phyloP scores from a whole-genome alignment of 805 yeast genomes.

The Saturnispora silvae region DNA sequence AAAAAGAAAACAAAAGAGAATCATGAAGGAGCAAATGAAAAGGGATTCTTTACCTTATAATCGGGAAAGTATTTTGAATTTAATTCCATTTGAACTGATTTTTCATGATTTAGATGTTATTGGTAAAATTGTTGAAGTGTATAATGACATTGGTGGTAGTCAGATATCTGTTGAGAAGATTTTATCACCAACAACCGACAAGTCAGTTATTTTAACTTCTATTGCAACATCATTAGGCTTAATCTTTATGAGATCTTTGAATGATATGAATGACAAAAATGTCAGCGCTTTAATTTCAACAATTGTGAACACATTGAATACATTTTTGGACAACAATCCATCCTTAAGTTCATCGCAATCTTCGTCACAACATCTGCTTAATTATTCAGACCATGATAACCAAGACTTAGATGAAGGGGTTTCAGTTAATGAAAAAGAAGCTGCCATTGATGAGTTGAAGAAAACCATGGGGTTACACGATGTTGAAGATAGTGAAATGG shows the following conservation, averaged over 20 bases:
- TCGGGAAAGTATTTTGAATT: conserved; percentile 8
- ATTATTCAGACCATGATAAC: neutral
- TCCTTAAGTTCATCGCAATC: neutral
- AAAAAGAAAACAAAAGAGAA: conserved; percentile 50
- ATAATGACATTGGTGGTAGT: conserved; percentile 30
- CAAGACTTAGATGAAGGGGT: conserved; percentile 2
- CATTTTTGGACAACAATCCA: conserved; percentile 8
- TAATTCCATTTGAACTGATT: conserved; percentile 5
- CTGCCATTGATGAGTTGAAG: conserved; percentile 6
- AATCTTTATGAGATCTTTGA: conserved; percentile 14
- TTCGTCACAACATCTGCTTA: neutral
- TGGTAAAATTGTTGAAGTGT: conserved; percentile 11
- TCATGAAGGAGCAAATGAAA: conserved; percentile 34
- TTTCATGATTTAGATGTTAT: conserved; percentile 8
- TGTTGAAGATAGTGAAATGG: neutral
- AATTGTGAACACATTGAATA: conserved; percentile 21
- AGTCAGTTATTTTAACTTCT: conserved; percentile 18
- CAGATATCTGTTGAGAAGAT: conserved; percentile 9
- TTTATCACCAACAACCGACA: conserved; percentile 11
- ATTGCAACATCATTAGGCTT: conserved; percentile 20
- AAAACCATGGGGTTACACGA: conserved; percentile 7
- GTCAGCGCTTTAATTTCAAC: conserved; percentile 21
- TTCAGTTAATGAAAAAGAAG: conserved; percentile 7
- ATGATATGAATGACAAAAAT: conserved; percentile 13
- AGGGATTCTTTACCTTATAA: conserved; percentile 8